Percentiles rank a stretch among this genome's conserved stretches.
Evolutionary conservation across 768 basidiomycete genomes (phyloP).

Genomic region (Chlorophyllum brunneum): DNA sequence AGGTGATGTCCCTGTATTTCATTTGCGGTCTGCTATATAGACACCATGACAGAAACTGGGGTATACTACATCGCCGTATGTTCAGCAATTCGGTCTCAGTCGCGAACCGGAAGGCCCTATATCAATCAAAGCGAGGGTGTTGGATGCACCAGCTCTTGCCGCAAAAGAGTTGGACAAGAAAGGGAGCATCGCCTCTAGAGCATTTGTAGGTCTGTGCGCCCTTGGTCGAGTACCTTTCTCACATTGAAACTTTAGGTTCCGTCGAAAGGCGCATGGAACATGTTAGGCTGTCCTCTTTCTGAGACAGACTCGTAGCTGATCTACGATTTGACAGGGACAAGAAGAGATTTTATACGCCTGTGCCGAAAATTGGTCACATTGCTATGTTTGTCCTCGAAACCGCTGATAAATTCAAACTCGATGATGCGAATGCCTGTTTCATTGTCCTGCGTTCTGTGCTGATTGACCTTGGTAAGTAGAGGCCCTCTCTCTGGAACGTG

Average conservation of each 20-base stretch:
- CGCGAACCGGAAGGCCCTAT: constrained; percentile 48
- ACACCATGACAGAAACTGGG: constrained; percentile 39
- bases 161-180: constrained; percentile 53
- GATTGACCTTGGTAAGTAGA: constrained; percentile 53
- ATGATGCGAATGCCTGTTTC: constrained; percentile 46
- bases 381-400: constrained; percentile 61
- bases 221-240: not conserved
- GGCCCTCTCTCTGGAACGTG: constrained; percentile 20
- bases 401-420: constrained; percentile 42
- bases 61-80: constrained; percentile 69
- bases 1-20: not conserved
- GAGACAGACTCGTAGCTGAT: constrained; percentile 30
- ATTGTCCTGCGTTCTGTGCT: constrained; percentile 32
- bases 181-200: constrained; percentile 46
- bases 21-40: not conserved
- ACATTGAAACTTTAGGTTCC: constrained; percentile 39
- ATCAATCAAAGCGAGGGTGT: constrained; percentile 49
- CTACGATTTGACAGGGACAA: constrained; percentile 54
- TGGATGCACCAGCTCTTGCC: constrained; percentile 53
- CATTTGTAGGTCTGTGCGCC: constrained; percentile 18
- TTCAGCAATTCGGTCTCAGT: constrained; percentile 63
- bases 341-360: constrained; percentile 57
- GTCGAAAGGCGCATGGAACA: constrained; percentile 72
- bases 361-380: constrained; percentile 51
- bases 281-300: constrained; percentile 39